phyloP scores from a whole-genome alignment of 1,284 basidiomycete genomes.

The Tylopilus orsonianus region DNA sequence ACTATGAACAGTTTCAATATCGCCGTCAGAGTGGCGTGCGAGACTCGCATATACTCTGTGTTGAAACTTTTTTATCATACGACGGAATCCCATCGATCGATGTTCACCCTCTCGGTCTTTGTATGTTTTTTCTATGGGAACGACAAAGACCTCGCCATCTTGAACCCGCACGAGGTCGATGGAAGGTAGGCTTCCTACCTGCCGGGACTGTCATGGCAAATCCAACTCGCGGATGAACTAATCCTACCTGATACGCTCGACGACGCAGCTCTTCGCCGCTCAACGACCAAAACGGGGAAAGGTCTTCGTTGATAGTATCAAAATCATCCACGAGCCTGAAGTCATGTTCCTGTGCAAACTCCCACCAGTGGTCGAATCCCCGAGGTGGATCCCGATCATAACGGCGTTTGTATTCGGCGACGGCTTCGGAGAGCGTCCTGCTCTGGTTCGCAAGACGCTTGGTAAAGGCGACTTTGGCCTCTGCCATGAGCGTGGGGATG shows the following conservation, averaged over 20 bases:
- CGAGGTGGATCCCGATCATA: slow-evolving; percentile 81
- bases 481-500: slow-evolving; percentile 78
- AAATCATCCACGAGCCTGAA: slow-evolving; percentile 91
- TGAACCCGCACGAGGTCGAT: slow-evolving; percentile 83
- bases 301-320: slow-evolving; percentile 76
- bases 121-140: slow-evolving; percentile 61
- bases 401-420: slow-evolving; percentile 74
- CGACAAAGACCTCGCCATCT: slow-evolving; percentile 60
- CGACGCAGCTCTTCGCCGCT: slow-evolving; percentile 70
- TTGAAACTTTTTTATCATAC: slow-evolving; percentile 74
- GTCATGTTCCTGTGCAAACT: slow-evolving; percentile 71
- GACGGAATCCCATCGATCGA: slow-evolving; percentile 72
- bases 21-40: background rate
- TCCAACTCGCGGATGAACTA: background rate
- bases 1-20: too few relatives aligned
- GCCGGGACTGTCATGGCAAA: slow-evolving; percentile 8
- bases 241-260: slow-evolving; percentile 65
- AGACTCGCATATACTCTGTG: slow-evolving; percentile 47
- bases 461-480: slow-evolving; percentile 69
- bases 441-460: slow-evolving; percentile 74
- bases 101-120: slow-evolving; percentile 71
- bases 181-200: slow-evolving; percentile 78
- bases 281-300: slow-evolving; percentile 79
- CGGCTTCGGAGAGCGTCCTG: slow-evolving; percentile 70
- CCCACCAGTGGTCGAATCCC: slow-evolving; percentile 90